These are phyloP conservation scores for Potentilla sterilis DNA, from an alignment of 306 rosid species.

Conservation along the genomic window DNA sequence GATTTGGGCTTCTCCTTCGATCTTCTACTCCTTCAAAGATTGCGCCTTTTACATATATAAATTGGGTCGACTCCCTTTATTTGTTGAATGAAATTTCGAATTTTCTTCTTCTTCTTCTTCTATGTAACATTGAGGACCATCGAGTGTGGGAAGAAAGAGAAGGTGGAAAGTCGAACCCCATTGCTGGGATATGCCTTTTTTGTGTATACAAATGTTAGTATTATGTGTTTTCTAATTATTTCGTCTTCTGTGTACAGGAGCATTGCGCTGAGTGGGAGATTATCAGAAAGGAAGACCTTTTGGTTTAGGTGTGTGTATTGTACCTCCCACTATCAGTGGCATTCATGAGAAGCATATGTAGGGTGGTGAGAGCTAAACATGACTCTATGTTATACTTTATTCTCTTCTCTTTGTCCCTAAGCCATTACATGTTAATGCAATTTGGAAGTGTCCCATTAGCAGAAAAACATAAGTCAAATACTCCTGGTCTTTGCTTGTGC, in stretches of 20 bases:
- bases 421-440: background rate
- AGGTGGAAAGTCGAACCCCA: conserved; percentile 22
- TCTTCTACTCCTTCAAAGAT: conserved; percentile 3
- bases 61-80: background rate
- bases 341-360: conserved; percentile 35
- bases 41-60: background rate
- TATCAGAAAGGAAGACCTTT: conserved; percentile 12
- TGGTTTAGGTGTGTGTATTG: conserved; percentile 26
- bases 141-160: conserved; percentile 40
- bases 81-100: background rate
- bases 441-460: conserved; percentile 22
- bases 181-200: conserved; percentile 26
- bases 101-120: conserved; percentile 11
- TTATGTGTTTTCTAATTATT: background rate
- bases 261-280: conserved; percentile 29
- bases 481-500: conserved; percentile 7
- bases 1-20: background rate
- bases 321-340: conserved; percentile 68
- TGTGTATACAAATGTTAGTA: background rate
- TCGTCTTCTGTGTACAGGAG: conserved; percentile 16
- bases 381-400: conserved; percentile 27
- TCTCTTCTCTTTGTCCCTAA: conserved; percentile 35
- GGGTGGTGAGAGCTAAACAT: conserved; percentile 30
- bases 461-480: background rate
- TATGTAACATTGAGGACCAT: conserved; percentile 44